Evolutionary conservation across 2,329 filamentous ascomycete genomes (phyloP), one percentile per base, ranked within the genome.

Genomic region (Verticillium klebahnii): DNA sequence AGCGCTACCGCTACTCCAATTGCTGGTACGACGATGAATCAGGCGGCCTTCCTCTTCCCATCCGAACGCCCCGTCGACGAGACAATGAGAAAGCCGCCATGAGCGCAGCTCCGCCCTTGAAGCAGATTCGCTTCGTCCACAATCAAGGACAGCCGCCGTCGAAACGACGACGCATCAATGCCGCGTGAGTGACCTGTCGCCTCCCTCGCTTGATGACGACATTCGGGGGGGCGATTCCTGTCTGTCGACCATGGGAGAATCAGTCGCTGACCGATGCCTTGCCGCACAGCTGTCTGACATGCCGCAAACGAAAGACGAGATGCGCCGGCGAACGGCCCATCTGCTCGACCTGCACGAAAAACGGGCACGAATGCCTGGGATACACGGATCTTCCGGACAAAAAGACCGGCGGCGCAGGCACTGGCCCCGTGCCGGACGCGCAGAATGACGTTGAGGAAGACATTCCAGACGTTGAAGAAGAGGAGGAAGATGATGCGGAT

Each of bases 111-210:
- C 70, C 77, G 64, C 77, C 80, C 56, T 82, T 78, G 61, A 86
- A 84, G 73, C 82, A 84, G 72, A 91, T 92, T 67, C 89, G 90
- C 68, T 94, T 93, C 73, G 90, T 94, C 68, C 90, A 92, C 66
- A 92, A 89, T 70, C 89, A 93, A 76, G 90, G 91, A 65, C 89
- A 91, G 67, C 91, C 91, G 57, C 90, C 91, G 64, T 89, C 89
- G 31, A 94, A 93, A 76, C 82, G 90, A 69, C 84, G 91, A 71
- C 83, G 91, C 69, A 91, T 94, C 70, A 92, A 89, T 76, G 89
- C 90, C 70, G 91, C 91, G 86, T 91, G 82, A 75, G 87, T 83
- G 15, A 12, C 63, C 60, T 54, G 61, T 66, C 57, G 50, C 29
- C 60, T 56, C 60, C 34, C 59, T 65, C 57, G 45, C n/a, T 12